phyloP scores from a whole-genome alignment of 768 basidiomycete species.

The Tricholomella constricta region DNA sequence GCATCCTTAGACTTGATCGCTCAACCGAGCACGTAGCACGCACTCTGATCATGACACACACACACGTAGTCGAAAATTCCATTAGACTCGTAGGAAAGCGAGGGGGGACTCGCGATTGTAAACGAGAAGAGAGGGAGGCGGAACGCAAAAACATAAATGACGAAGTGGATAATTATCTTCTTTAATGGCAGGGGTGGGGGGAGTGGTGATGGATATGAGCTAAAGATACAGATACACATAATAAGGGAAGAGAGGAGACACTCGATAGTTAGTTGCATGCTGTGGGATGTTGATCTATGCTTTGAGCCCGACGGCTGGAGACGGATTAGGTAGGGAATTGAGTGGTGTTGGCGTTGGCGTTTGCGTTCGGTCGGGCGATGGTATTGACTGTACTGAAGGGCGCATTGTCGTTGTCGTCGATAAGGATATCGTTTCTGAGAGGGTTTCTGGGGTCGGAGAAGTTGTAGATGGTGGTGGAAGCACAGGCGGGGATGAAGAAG shows the following conservation, averaged over 20 bases:
- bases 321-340: constrained; percentile 19
- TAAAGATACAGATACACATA: constrained; percentile 15
- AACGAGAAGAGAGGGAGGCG: background rate
- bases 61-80: too few relatives aligned
- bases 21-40: background rate
- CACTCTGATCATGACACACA: too few relatives aligned
- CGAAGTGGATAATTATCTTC: background rate
- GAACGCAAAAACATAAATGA: background rate
- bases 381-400: constrained; percentile 9
- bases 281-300: constrained; percentile 19
- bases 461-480: background rate
- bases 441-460: constrained; percentile 2
- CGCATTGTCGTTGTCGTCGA: constrained; percentile 1
- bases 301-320: constrained; percentile 29
- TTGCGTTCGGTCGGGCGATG: constrained; percentile 20
- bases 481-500: background rate
- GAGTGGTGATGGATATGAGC: constrained; percentile 1
- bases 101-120: background rate
- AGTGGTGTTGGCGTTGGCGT: constrained; percentile 24
- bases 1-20: background rate
- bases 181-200: background rate
- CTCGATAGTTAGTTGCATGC: background rate
- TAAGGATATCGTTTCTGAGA: constrained; percentile 9
- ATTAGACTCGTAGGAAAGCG: background rate
- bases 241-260: background rate